phyloP scores from a whole-genome alignment of 345 rosid species.

The Populus alba region DNA sequence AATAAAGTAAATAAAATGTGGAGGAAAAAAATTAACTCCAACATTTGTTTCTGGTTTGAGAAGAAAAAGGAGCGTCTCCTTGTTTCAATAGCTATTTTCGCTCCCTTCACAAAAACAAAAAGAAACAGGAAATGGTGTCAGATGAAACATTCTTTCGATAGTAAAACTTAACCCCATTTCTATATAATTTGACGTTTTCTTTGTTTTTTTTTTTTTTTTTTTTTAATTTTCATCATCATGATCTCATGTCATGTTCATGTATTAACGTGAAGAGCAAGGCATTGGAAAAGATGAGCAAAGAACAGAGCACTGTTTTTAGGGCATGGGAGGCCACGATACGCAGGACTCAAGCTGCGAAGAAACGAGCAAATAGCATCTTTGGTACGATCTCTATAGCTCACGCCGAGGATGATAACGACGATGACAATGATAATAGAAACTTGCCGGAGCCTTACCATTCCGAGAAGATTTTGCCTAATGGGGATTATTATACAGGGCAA shows the following conservation, averaged over 20 bases:
- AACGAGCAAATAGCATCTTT: slow-evolving; percentile 83
- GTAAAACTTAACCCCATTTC: neutral
- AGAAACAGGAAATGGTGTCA: neutral
- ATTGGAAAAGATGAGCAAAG: slow-evolving; percentile 50
- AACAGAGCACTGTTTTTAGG: slow-evolving; percentile 57
- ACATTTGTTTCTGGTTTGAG: slow-evolving; percentile 14
- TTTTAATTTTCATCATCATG: too few species aligned
- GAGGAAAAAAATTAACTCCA: slow-evolving; percentile 2
- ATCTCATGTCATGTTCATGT: too few species aligned
- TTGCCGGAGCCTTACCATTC: slow-evolving; percentile 45
- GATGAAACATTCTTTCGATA: neutral
- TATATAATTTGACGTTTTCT: neutral
- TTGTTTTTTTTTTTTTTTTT: neutral
- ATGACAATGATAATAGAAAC: slow-evolving; percentile 10
- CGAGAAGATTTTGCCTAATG: slow-evolving; percentile 75
- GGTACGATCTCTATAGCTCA: slow-evolving; percentile 58
- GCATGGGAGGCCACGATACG: slow-evolving; percentile 95
- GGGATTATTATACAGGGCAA: slow-evolving; percentile 82
- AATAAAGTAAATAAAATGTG: too few species aligned
- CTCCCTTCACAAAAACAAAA: slow-evolving; percentile 19
- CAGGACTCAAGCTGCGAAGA: slow-evolving; percentile 85
- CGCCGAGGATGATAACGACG: slow-evolving; percentile 45
- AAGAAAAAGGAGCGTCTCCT: slow-evolving; percentile 22
- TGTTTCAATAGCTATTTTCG: slow-evolving; percentile 36
- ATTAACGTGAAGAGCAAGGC: neutral